Percentiles rank a stretch among this genome's conserved stretches.
These are phyloP conservation scores for Pneumocystis jirovecii DNA, from an alignment of 1,139 yeast genomes.

Conservation along the genomic window DNA sequence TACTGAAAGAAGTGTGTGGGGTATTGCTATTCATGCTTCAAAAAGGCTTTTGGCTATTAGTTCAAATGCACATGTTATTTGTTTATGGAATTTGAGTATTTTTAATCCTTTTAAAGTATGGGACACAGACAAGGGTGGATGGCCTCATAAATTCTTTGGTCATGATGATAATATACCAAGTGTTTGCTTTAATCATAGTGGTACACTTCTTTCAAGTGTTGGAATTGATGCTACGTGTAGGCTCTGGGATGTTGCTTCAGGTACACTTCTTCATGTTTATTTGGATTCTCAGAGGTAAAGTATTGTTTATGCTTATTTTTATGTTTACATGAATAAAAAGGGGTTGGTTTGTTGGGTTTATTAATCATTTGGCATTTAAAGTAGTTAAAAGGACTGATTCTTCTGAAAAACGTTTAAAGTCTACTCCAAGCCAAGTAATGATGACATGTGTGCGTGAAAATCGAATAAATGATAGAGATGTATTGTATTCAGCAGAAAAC, in stretches of 20 bases:
- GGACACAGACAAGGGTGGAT: not conserved
- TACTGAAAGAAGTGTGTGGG: constrained; percentile 5
- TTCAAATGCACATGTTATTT: constrained; percentile 3
- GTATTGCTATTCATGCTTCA: constrained; percentile 1
- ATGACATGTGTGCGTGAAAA: not conserved
- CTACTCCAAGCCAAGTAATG: not conserved
- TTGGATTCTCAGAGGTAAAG: not conserved
- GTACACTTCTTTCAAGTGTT: not conserved
- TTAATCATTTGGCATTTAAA: not conserved
- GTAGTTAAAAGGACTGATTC: not conserved
- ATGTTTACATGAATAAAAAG: not conserved
- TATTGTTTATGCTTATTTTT: not conserved
- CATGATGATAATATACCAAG: constrained; percentile 3
- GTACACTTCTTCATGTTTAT: not conserved
- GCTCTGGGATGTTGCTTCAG: not conserved
- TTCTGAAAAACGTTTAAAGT: not conserved
- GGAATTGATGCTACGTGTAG: constrained; percentile 1
- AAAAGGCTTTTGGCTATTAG: constrained; percentile 3
- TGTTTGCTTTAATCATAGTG: not conserved
- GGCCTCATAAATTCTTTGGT: constrained; percentile 1
- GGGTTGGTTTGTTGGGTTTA: not conserved
- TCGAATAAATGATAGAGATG: not conserved
- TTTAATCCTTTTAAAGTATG: not conserved
- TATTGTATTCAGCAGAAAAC: not conserved
- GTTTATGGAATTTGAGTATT: not conserved